Evolutionary conservation across 306 rosid genomes (phyloP).

Genomic region (Vigna angularis): DNA sequence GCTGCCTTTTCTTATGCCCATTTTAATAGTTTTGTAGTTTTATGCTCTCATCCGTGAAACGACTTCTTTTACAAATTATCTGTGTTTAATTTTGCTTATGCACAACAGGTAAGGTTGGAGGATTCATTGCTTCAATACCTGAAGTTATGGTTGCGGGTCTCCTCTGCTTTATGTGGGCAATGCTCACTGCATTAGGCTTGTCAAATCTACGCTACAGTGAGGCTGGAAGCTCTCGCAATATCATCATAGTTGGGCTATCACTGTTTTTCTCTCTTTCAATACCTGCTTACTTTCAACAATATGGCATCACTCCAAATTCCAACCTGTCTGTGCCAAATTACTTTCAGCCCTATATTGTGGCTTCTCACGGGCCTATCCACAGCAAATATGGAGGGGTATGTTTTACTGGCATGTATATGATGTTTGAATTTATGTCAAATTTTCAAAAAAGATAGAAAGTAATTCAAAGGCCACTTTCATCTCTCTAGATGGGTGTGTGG

Average conservation of each 20-base stretch:
- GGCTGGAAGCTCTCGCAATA: conserved; percentile 99
- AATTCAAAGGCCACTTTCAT: conserved; percentile 34
- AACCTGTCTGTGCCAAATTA: conserved; percentile 74
- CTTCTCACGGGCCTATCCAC: conserved; percentile 94
- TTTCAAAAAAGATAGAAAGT: conserved; percentile 8
- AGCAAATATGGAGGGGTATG: conserved; percentile 86
- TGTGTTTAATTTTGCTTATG: conserved; percentile 31
- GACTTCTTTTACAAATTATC: conserved; percentile 8
- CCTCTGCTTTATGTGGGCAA: conserved; percentile 98
- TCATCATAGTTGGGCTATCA: conserved; percentile 93
- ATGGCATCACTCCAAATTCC: conserved; percentile 81
- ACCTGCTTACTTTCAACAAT: conserved; percentile 98
- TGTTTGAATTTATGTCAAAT: conserved; percentile 31
- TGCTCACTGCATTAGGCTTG: conserved; percentile 94
- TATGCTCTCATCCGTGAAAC: not conserved
- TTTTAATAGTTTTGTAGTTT: conserved; percentile 1
- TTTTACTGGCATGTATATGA: conserved; percentile 32
- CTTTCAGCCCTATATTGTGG: conserved; percentile 90
- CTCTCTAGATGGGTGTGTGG: not conserved
- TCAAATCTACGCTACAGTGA: conserved; percentile 98
- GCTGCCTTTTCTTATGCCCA: conserved; percentile 48
- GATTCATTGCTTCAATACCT: conserved; percentile 96
- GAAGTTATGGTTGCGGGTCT: conserved; percentile 98
- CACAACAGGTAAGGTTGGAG: conserved; percentile 90
- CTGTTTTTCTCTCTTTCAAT: conserved; percentile 91